phyloP scores from a whole-genome alignment of 768 basidiomycete species.

The Leccinum disarticulatum region DNA sequence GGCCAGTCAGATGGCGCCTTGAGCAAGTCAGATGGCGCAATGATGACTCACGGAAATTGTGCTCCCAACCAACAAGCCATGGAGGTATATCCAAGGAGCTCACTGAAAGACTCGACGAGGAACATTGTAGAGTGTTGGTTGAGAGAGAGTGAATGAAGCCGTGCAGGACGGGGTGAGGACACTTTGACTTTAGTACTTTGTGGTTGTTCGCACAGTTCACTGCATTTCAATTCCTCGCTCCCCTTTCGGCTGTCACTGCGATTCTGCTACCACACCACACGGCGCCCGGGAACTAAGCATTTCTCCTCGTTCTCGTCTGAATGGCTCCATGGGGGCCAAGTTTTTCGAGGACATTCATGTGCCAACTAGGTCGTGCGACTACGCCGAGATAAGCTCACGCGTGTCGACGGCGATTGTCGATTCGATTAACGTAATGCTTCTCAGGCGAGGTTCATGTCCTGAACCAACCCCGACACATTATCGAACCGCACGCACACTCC shows the following conservation, averaged over 20 bases:
- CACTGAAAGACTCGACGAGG: slow-evolving; percentile 44
- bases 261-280: neutral
- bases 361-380: neutral
- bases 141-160: neutral
- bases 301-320: neutral
- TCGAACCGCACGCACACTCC: slow-evolving; percentile 39
- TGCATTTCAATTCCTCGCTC: neutral
- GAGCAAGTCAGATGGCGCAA: slow-evolving; percentile 2
- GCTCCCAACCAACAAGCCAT: slow-evolving; percentile 83
- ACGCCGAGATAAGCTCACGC: neutral
- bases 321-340: neutral
- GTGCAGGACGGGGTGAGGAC: neutral
- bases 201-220: slow-evolving; percentile 10
- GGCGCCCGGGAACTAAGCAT: neutral
- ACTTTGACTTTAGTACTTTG: too few relatives aligned
- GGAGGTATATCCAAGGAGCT: slow-evolving; percentile 66
- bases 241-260: neutral
- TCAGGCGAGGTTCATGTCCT: slow-evolving; percentile 3
- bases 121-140: slow-evolving; percentile 15
- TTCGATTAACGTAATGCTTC: neutral
- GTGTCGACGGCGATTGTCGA: neutral
- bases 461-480: slow-evolving; percentile 41
- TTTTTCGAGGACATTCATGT: neutral
- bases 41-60: slow-evolving; percentile 75
- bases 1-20: slow-evolving; percentile 25